Percentiles rank a stretch among this genome's conserved stretches.
phyloP scores from a whole-genome alignment of 257 asterid species.

The Solanum bulbocastanum region DNA sequence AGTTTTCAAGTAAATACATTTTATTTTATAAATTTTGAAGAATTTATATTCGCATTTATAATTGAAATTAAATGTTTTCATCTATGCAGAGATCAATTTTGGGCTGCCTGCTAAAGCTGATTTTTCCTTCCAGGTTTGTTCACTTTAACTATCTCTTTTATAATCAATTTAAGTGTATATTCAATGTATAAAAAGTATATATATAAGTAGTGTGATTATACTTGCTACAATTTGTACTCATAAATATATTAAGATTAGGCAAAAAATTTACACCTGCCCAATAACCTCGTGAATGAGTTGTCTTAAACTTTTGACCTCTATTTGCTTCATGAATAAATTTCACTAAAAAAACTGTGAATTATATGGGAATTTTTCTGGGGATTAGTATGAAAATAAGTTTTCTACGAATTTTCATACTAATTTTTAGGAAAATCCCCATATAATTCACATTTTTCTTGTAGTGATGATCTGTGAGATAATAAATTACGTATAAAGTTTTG shows the following conservation, averaged over 20 bases:
- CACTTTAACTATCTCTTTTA: not conserved
- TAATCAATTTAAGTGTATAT: not conserved
- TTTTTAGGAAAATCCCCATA: no score
- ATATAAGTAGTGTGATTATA: not conserved
- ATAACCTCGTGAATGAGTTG: not conserved
- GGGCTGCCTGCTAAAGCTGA: constrained; percentile 1
- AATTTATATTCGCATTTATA: no score
- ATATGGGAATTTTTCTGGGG: no score
- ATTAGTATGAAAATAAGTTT: no score
- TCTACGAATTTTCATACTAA: no score
- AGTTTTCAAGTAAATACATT: not conserved
- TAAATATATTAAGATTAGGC: not conserved
- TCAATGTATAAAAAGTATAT: not conserved
- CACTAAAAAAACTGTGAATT: no score
- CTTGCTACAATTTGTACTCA: not conserved
- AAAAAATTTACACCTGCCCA: not conserved
- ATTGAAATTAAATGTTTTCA: not conserved
- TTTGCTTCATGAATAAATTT: not conserved
- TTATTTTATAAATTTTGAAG: no score
- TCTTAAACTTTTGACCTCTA: not conserved
- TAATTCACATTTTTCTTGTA: no score
- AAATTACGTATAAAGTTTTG: not conserved
- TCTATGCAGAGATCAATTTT: constrained; percentile 8
- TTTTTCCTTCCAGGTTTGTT: constrained; percentile 22
- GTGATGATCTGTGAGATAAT: not conserved